phyloP scores from a whole-genome alignment of 2,329 filamentous ascomycete genomes.

The Rhexocercosporidium sp. region DNA sequence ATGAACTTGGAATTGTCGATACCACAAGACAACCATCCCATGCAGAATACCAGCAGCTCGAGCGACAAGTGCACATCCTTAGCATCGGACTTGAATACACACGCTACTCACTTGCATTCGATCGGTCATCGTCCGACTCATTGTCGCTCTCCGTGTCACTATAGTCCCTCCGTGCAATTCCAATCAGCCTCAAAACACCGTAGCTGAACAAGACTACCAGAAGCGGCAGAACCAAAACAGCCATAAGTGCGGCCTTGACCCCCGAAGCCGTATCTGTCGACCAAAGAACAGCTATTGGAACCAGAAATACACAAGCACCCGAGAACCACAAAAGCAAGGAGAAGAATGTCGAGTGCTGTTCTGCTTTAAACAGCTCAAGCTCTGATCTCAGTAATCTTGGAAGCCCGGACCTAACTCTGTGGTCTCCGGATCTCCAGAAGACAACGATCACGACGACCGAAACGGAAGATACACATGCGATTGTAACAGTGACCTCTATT shows the following conservation, averaged over 20 bases:
- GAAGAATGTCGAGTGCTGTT: neutral
- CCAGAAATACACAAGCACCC: neutral
- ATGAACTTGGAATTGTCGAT: no score
- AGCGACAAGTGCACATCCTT: no score
- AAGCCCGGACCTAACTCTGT: neutral
- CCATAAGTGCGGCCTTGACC: neutral
- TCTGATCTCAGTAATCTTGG: neutral
- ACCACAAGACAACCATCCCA: no score
- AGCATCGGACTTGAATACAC: no score
- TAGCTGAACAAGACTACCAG: neutral
- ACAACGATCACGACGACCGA: neutral
- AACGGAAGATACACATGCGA: neutral
- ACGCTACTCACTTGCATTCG: no score
- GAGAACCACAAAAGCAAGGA: neutral
- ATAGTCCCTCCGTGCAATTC: neutral
- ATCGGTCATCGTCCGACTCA: neutral
- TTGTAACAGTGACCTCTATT: neutral
- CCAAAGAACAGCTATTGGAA: neutral
- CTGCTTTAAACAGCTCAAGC: neutral
- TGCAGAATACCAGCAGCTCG: no score
- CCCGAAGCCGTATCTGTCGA: neutral
- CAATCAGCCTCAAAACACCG: neutral
- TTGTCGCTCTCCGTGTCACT: neutral
- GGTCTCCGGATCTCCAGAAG: neutral
- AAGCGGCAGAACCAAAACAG: neutral